Conservation (phyloP, 805 yeast species). For the Starmerella riodocensis region DNA sequence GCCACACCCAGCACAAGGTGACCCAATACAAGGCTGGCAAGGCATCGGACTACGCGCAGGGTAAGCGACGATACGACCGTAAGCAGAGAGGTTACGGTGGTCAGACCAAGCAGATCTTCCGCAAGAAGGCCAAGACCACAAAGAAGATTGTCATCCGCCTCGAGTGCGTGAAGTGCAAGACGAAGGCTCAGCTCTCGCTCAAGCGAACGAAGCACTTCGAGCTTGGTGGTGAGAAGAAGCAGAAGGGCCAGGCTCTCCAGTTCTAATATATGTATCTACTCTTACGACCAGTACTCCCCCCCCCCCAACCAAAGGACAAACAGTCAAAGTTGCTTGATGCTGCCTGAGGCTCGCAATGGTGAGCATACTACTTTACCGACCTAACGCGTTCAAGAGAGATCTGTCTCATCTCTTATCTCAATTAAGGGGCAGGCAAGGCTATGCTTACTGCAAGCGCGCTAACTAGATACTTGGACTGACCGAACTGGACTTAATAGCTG, state of each 20-base stretch:
- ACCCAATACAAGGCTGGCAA: slow-evolving; percentile 99
- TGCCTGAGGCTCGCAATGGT: no score
- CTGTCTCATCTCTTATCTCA: no score
- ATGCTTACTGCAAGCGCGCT: no score
- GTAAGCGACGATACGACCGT: slow-evolving; percentile 99
- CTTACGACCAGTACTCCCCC: no score
- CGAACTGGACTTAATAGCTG: no score
- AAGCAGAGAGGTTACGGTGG: slow-evolving; percentile 99
- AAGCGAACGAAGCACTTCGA: slow-evolving; percentile 99
- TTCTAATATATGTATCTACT: slow-evolving; percentile 49
- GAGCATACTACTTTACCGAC: no score
- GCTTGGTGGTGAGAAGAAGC: slow-evolving; percentile 99
- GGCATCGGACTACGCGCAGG: slow-evolving; percentile 98
- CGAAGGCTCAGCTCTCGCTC: slow-evolving; percentile 93
- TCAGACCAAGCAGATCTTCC: slow-evolving; percentile 99
- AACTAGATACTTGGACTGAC: no score
- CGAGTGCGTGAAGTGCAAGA: slow-evolving; percentile 97
- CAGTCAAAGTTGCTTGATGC: no score
- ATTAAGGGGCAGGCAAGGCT: no score
- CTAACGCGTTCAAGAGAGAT: no score
- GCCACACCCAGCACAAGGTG: slow-evolving; percentile 99
- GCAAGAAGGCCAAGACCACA: slow-evolving; percentile 99
- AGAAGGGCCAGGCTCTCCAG: slow-evolving; percentile 99
- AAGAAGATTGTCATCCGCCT: slow-evolving; percentile 99
- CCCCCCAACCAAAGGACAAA: no score